Percentiles rank a stretch among this genome's conserved stretches.
phyloP scores from a whole-genome alignment of 75 land plant genomes.

The Cryptomeria japonica region DNA sequence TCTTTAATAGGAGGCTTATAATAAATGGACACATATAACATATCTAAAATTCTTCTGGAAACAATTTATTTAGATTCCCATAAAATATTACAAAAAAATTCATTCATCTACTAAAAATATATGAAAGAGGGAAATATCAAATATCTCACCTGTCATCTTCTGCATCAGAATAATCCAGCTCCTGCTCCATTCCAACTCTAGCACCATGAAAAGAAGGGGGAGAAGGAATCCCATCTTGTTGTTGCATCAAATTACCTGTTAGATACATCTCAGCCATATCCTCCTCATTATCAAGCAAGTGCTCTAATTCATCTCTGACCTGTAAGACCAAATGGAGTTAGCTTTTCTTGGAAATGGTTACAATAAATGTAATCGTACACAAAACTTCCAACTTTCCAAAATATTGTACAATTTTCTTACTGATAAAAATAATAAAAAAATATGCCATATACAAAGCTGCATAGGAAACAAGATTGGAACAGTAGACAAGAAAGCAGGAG shows the following conservation, averaged over 20 bases:
- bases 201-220: slow-evolving; percentile 33
- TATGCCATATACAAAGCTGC: neutral
- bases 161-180: slow-evolving; percentile 21
- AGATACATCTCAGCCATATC: slow-evolving; percentile 97
- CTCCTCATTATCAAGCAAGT: slow-evolving; percentile 84
- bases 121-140: neutral
- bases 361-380: neutral
- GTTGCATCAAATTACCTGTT: slow-evolving; percentile 66
- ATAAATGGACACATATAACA: neutral
- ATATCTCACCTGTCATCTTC: slow-evolving; percentile 36
- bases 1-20: slow-evolving; percentile 14
- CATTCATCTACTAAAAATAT: neutral
- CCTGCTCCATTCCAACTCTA: slow-evolving; percentile 33
- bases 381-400: neutral
- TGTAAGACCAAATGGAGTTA: slow-evolving; percentile 18
- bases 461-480: neutral
- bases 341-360: neutral
- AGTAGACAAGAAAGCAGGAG: neutral
- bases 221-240: slow-evolving; percentile 47
- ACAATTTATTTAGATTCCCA: neutral
- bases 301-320: slow-evolving; percentile 90
- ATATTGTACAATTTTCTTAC: neutral
- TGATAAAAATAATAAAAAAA: neutral
- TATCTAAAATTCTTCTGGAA: neutral
- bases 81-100: neutral